Conservation (phyloP, 306 rosid species). For the Clitoria ternatea region DNA sequence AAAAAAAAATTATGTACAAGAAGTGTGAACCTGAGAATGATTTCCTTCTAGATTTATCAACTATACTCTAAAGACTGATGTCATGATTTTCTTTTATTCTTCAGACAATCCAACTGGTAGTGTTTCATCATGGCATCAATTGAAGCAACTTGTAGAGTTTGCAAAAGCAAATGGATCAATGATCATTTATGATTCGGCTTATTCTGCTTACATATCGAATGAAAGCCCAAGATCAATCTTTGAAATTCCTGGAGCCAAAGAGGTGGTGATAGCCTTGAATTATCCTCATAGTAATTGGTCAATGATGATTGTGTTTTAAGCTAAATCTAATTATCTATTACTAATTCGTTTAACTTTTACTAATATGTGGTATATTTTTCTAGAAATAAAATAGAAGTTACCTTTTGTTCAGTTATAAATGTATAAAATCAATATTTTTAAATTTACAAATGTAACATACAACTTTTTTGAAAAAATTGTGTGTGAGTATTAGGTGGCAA, state of each 20-base stretch:
- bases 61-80: background rate
- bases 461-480: background rate
- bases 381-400: too few species aligned
- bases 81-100: background rate
- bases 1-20: background rate
- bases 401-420: too few species aligned
- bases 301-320: background rate
- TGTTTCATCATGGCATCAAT: background rate
- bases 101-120: conserved; percentile 1
- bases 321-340: background rate
- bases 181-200: too few species aligned
- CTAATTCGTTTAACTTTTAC: too few species aligned
- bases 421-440: too few species aligned
- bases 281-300: background rate
- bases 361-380: too few species aligned
- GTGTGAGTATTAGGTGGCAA: conserved; percentile 29
- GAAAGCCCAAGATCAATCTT: conserved; percentile 53
- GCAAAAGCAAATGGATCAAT: too few species aligned
- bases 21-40: background rate
- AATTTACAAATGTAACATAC: too few species aligned
- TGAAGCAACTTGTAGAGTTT: background rate
- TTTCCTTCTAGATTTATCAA: background rate
- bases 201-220: conserved; percentile 51
- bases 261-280: too few species aligned
- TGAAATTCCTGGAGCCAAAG: conserved; percentile 58